Evolutionary conservation across 1,284 basidiomycete genomes (phyloP), one percentile per base, ranked within the genome.

Genomic region (Neotropicomus parvogracilis): DNA sequence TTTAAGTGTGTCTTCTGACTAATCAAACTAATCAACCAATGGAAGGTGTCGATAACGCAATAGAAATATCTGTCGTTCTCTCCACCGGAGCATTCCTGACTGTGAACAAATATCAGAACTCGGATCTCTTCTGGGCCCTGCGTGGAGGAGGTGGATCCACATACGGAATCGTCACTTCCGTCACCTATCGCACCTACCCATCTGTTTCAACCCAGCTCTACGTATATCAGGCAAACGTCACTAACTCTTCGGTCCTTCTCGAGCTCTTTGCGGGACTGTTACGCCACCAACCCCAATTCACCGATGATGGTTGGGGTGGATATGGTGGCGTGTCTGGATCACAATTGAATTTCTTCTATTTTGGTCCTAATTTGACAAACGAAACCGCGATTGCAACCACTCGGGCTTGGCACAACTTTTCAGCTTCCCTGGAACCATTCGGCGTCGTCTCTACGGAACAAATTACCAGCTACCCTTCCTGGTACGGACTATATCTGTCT

Each of bases 131-230:
- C 63, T 78, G 75, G 70, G 76, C 75, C 0, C 58, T 79, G 44
- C 69, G 74, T 17, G 76, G 75, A 10, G 77, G 76, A 6, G 75
- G 75, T 6, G 73, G 74, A 19, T 69, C 70, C 69, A 60, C 58
- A 1, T 58, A 51, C 6, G 55, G 59, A 6, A 54, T 59, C 8
- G 49, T 60, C 28, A 57, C 56, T 3, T 59, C 44, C 1, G 48
- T 59, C 34, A 59, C 59, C 4, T 56, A 60, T 17, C 47, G 46
- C 33, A 56, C 72, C 1, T 68, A 71, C 36, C 67, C 68, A 0
- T 40, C 59, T 2, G 44, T 62, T 13, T 68, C 73, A 4, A 36
- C 68, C 29, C 60, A 27, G 31, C 36, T 56, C 12, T 65, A 56
- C 3, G 38, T 50, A 9, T 59, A 63, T 43, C 40, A 50, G 3